These are phyloP conservation scores for Agrocybe chaxingu DNA, from an alignment of 768 basidiomycete species.

Conservation along the genomic window DNA sequence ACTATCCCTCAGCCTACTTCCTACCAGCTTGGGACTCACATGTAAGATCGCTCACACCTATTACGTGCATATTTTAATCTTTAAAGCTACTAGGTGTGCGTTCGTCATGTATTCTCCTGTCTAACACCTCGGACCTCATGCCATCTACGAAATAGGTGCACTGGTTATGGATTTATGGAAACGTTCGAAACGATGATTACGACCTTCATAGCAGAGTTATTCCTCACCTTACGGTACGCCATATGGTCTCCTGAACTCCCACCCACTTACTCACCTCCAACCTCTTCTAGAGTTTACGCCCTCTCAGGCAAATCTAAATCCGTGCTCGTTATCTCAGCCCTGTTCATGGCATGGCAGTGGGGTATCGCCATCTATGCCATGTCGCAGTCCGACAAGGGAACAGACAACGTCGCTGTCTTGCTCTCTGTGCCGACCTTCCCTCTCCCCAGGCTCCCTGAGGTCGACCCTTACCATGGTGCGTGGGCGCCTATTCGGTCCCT, in stretches of 20 bases:
- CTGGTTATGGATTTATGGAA: constrained; percentile 8
- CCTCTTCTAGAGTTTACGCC: not conserved
- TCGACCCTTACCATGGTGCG: constrained; percentile 5
- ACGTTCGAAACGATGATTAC: constrained; percentile 6
- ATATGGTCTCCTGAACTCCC: not conserved
- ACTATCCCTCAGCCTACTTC: constrained; percentile 1
- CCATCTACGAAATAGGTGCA: not conserved
- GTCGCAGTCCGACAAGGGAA: constrained; percentile 6
- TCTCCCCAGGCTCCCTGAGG: constrained; percentile 1
- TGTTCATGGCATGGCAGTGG: constrained; percentile 3
- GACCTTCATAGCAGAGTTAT: constrained; percentile 3
- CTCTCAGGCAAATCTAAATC: not conserved
- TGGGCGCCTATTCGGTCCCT: not conserved
- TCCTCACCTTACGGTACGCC: constrained; percentile 1
- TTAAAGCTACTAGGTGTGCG: not conserved
- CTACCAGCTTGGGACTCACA: not conserved
- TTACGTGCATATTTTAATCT: no score
- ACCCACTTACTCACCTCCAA: not conserved
- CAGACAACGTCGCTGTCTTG: constrained; percentile 5
- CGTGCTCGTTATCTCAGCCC: not conserved
- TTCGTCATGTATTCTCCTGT: not conserved
- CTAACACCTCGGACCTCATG: not conserved
- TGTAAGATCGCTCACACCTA: not conserved
- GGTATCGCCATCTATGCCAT: constrained; percentile 4
- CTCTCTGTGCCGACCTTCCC: constrained; percentile 4